These are phyloP conservation scores for Lycium barbarum DNA, from an alignment of 257 asterid species.

Conservation along the genomic window DNA sequence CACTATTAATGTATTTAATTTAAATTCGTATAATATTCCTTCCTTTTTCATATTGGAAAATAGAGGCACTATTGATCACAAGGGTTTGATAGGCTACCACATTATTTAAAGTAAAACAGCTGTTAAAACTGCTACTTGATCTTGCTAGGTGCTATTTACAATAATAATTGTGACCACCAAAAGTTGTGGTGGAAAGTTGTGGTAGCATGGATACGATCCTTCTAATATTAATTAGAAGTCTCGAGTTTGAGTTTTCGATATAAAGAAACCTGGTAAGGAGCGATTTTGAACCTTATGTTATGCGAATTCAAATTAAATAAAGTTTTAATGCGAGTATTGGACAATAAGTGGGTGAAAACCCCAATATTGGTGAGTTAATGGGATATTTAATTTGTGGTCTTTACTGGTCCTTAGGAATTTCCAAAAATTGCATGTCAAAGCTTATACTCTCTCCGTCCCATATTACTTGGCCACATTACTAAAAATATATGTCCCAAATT, in stretches of 20 bases:
- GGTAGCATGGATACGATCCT: no score
- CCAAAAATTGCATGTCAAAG: neutral
- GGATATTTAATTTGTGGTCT: conserved; percentile 24
- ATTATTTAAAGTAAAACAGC: no score
- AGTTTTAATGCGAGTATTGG: neutral
- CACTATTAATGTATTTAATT: no score
- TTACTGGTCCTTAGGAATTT: neutral
- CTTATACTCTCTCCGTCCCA: no score
- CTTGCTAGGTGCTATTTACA: neutral
- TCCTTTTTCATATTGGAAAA: neutral
- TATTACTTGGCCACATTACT: no score
- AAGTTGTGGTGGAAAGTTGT: no score
- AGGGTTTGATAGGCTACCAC: no score
- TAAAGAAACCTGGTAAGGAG: neutral
- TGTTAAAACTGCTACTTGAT: neutral
- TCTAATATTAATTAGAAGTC: neutral
- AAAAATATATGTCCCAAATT: no score
- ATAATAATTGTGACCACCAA: no score
- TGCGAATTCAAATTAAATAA: neutral
- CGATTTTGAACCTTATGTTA: no score
- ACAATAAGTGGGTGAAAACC: no score
- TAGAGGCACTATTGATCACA: neutral
- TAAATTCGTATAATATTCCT: neutral
- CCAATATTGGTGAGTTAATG: conserved; percentile 31
- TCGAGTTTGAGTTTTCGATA: neutral